Conservation (phyloP, 768 basidiomycete species). For the Boletellus emodensis region DNA sequence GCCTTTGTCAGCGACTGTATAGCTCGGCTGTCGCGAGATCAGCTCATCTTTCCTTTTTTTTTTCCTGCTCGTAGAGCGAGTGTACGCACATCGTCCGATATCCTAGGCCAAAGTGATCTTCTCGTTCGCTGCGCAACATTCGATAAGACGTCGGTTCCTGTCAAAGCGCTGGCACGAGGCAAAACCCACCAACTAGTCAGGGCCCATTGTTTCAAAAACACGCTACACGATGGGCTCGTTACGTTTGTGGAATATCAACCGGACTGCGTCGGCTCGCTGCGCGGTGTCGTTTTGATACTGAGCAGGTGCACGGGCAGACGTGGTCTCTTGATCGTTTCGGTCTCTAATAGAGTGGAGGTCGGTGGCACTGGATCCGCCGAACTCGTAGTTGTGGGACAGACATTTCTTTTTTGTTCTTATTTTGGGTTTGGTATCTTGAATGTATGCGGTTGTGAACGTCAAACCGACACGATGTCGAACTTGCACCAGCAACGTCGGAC, state of each 20-base stretch:
- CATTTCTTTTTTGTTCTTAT: conserved; percentile 28
- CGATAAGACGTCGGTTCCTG: no score
- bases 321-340: conserved; percentile 34
- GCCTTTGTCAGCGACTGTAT: conserved; percentile 22
- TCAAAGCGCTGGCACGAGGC: neutral
- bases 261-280: conserved; percentile 41
- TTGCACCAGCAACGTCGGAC: no score
- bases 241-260: conserved; percentile 66
- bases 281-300: conserved; percentile 53
- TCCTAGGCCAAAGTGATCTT: no score
- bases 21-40: neutral
- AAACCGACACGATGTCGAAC: no score
- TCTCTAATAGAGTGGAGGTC: conserved; percentile 63
- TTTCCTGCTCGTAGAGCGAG: neutral
- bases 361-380: conserved; percentile 30
- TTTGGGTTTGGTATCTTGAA: conserved; percentile 10
- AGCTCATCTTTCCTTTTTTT: neutral
- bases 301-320: conserved; percentile 41
- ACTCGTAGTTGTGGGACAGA: conserved; percentile 70
- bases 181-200: conserved; percentile 55
- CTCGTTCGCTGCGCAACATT: no score
- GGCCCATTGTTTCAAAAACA: conserved; percentile 40
- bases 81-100: no score
- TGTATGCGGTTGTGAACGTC: neutral
- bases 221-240: conserved; percentile 56